Evolutionary conservation across 1,284 basidiomycete genomes (phyloP).

Genomic region (Microbotryum silenes-acaulis): DNA sequence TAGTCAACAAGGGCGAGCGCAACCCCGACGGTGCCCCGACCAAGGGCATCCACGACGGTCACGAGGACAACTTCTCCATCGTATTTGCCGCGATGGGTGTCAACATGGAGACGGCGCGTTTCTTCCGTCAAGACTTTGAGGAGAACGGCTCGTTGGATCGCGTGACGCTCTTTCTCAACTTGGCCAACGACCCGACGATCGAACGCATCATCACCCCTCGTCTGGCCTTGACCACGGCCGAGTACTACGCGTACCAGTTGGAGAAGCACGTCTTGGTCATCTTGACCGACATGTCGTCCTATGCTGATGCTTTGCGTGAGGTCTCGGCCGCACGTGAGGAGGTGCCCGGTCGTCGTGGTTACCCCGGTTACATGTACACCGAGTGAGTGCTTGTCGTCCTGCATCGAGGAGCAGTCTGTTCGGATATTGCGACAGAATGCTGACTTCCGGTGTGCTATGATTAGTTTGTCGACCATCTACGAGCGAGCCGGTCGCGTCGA

Average conservation of each 20-base stretch:
- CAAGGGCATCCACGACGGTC: slow-evolving; percentile 96
- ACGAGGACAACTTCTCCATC: slow-evolving; percentile 99
- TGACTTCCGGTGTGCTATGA: not conserved
- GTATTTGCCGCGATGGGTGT: slow-evolving; percentile 99
- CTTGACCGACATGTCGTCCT: slow-evolving; percentile 97
- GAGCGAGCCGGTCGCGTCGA: slow-evolving; percentile 98
- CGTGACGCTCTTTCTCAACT: slow-evolving; percentile 96
- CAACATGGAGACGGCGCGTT: slow-evolving; percentile 99
- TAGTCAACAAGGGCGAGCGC: slow-evolving; percentile 59
- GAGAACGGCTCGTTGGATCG: slow-evolving; percentile 97
- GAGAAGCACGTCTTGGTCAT: slow-evolving; percentile 99
- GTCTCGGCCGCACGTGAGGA: slow-evolving; percentile 98
- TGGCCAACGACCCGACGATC: slow-evolving; percentile 99
- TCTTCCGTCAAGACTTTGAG: slow-evolving; percentile 99
- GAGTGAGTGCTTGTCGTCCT: slow-evolving; percentile 55
- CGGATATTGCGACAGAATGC: not conserved
- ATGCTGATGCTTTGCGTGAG: slow-evolving; percentile 95
- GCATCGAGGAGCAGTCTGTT: not conserved
- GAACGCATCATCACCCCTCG: slow-evolving; percentile 99
- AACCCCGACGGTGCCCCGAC: slow-evolving; percentile 55
- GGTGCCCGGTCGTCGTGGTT: slow-evolving; percentile 97
- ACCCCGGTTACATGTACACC: slow-evolving; percentile 99
- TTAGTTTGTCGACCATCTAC: slow-evolving; percentile 71
- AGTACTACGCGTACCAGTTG: slow-evolving; percentile 99
- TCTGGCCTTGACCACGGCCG: slow-evolving; percentile 93